Evolutionary conservation across 1,284 basidiomycete species (phyloP), one percentile per base, ranked within the genome.

Genomic region (Microbotryomycetes sp.): DNA sequence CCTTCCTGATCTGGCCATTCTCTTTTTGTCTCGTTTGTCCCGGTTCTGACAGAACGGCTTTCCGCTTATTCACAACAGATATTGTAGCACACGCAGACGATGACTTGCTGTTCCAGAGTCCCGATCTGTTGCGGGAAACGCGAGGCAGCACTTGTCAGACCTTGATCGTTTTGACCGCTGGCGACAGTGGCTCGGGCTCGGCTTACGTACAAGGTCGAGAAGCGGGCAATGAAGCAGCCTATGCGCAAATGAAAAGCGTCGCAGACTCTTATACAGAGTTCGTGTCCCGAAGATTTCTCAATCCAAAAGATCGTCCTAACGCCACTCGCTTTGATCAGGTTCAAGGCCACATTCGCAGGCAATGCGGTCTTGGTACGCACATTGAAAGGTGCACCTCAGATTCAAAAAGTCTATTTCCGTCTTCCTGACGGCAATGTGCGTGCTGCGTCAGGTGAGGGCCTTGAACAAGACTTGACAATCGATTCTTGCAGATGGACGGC

Each of bases 81-180:
- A 52, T 67, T 15, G 60, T 67, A 21, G 68, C 68, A 2, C 68
- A 69, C 45, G 58, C 65, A n/a, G 68, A 69, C 54, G 67, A 67
- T 46, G 67, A 67, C 49, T 57, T 67, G 24, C 59, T 67, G 23
- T 69, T 67, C 58, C 61, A 62, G 30, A 59, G 60, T 6, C 54
- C 54, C 31, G 54, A 45, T 28, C 24, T 55, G 45, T 27, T n/a
- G 31, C 15, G 47, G n/a, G n/a, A 49, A 49, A 49, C 61, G 61
- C 23, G 56, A 6, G 50, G 52, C 9, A 27, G 47, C 41, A 49
- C n/a, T 21, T 65, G 62, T 31, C 26, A 56, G 28, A 67, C 61
- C 9, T 47, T 59, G 24, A 52, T 70, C 48, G 66, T 68, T 49
- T 18, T 67, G 15, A 65, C 65, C 3, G 56, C 65, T 4, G 69